Evolutionary conservation across 495 filamentous ascomycete genomes (phyloP), one percentile per base, ranked within the genome.

Genomic region (Immersiella caudata): DNA sequence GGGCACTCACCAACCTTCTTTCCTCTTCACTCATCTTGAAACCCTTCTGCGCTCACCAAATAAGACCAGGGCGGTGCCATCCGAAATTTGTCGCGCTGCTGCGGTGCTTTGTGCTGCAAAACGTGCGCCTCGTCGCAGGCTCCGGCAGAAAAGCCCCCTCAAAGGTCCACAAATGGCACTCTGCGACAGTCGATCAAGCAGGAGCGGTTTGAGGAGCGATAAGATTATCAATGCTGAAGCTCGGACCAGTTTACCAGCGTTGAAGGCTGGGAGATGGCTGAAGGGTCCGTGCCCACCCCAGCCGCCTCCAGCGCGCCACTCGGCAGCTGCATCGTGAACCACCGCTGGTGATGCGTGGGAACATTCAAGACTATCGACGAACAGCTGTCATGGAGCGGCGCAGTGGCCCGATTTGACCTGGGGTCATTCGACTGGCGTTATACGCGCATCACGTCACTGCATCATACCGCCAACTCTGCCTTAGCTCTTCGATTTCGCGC

Each of bases 121-220:
- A 54, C 61, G 5, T 52, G 1, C 46, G 21, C 26, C 62, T 55
- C 49, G 67, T 56, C 24, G 29, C 61, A 64, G 61, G 26, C 26
- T 61, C 26, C 36, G 50, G 54, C 27, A 33, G 25, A 61, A 33
- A 33, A 18, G 8, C 27, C 35, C 20, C 33, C 33, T 22, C 60
- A 60, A 21, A 22, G 18, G 35, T 36, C 51, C 52, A 55, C 65
- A 59, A 67, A 67, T 69, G 57, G 36, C 66, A 50, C 4, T 70
- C 68, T 73, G 74, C 74, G 71, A 76, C 71, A 56, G 60, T 49
- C 67, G 72, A 68, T 68, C 68, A 67, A 50, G 76, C 76, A 75
- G 52, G 73, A 68, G 70, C 62, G 26, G 76, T 78, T 76, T 74
- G 72, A 74, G 69, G 29, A 68, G 8, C 50, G 46, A 67, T 57